Conservation (phyloP, 1,284 basidiomycete species). For the Tremellales sp. region DNA sequence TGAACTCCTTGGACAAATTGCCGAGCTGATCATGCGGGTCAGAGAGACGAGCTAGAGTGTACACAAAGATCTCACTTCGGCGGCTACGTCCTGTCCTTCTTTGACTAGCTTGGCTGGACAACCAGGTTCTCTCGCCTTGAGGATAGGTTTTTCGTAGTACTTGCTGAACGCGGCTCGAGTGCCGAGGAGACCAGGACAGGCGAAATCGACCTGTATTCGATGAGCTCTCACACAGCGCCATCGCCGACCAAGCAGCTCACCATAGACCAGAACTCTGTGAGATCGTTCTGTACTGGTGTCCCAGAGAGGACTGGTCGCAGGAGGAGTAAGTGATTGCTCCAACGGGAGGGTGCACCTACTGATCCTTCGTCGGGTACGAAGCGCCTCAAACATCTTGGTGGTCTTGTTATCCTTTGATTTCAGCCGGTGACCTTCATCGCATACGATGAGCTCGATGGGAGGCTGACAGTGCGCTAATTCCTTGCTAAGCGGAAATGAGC, state of each 20-base stretch:
- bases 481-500: slow-evolving; percentile 35
- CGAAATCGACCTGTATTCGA: slow-evolving; percentile 71
- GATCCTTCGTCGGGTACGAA: slow-evolving; percentile 69
- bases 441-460: slow-evolving; percentile 87
- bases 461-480: slow-evolving; percentile 54
- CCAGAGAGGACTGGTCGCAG: slow-evolving; percentile 72
- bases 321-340: neutral
- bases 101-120: slow-evolving; percentile 68
- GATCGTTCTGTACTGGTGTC: slow-evolving; percentile 95
- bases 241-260: slow-evolving; percentile 49
- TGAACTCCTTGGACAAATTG: slow-evolving; percentile 77
- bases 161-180: slow-evolving; percentile 66
- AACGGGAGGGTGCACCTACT: slow-evolving; percentile 30
- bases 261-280: slow-evolving; percentile 95
- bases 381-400: slow-evolving; percentile 75
- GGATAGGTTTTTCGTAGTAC: slow-evolving; percentile 83
- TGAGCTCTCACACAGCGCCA: neutral
- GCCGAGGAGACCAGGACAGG: slow-evolving; percentile 80
- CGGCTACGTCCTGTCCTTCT: slow-evolving; percentile 66
- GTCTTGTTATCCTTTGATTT: slow-evolving; percentile 90
- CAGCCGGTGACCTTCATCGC: slow-evolving; percentile 94
- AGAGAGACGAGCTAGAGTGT: neutral
- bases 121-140: slow-evolving; percentile 77
- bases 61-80: slow-evolving; percentile 56
- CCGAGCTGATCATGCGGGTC: slow-evolving; percentile 56